phyloP scores from a whole-genome alignment of 331 rosid genomes.

The Telfairia occidentalis region DNA sequence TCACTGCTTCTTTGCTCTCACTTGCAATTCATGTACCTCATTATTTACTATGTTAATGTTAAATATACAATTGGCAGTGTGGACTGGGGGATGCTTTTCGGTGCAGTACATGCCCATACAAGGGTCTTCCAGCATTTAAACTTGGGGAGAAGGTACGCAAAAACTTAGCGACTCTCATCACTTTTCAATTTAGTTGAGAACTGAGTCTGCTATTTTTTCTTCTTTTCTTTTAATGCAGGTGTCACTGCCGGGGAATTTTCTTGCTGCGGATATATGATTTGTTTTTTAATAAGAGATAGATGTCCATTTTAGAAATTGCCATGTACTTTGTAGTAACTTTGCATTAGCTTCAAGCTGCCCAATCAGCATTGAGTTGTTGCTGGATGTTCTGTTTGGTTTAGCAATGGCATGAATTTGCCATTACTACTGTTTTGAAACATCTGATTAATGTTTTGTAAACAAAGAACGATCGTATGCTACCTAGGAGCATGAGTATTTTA shows the following conservation, averaged over 20 bases:
- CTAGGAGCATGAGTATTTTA: neutral
- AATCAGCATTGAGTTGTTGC: neutral
- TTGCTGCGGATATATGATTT: slow-evolving; percentile 54
- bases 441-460: neutral
- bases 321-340: neutral
- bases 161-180: neutral
- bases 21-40: neutral
- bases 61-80: slow-evolving; percentile 56
- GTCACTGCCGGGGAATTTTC: slow-evolving; percentile 48
- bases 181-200: neutral
- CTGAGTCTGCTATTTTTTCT: neutral
- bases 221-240: slow-evolving; percentile 37
- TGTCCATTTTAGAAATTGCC: neutral
- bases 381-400: neutral
- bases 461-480: neutral
- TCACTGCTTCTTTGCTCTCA: neutral
- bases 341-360: neutral
- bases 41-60: slow-evolving; percentile 9
- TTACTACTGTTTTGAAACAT: neutral
- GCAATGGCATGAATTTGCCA: neutral
- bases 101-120: slow-evolving; percentile 92
- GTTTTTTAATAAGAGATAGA: neutral
- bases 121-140: slow-evolving; percentile 86
- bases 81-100: slow-evolving; percentile 95
- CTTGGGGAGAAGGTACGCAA: slow-evolving; percentile 77